Conservation (phyloP, 768 basidiomycete species). For the Tulasnella sp. region DNA sequence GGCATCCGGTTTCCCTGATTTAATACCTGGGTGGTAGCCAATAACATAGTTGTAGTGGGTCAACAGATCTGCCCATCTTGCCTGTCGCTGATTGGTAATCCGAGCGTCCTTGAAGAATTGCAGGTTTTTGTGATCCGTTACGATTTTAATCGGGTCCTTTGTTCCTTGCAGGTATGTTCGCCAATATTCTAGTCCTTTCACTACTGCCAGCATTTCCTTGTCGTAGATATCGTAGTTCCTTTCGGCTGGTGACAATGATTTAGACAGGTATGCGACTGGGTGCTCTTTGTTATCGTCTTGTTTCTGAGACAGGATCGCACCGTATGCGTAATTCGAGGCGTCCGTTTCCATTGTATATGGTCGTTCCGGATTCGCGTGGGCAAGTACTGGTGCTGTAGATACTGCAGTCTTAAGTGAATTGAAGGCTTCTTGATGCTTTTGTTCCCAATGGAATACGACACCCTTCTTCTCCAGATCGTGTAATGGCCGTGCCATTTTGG, state of each 20-base stretch:
- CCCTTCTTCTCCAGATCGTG: conserved; percentile 3
- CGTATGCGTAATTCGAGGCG: conserved; percentile 6
- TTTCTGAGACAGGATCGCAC: not conserved
- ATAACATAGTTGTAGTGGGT: conserved; percentile 40
- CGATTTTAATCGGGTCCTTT: conserved; percentile 29
- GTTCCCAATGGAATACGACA: not conserved
- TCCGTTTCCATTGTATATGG: not conserved
- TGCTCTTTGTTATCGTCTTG: not conserved
- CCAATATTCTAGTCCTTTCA: conserved; percentile 38
- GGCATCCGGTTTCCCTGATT: not conserved
- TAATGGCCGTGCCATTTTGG: not conserved
- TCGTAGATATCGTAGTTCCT: conserved; percentile 35
- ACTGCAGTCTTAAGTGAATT: not conserved
- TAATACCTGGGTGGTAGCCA: conserved; percentile 36
- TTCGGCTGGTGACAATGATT: conserved; percentile 18
- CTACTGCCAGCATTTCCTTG: conserved; percentile 38
- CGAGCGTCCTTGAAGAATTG: not conserved
- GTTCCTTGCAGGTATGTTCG: conserved; percentile 34
- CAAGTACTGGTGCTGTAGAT: not conserved
- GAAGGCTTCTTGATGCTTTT: not conserved
- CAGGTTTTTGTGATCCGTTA: conserved; percentile 32
- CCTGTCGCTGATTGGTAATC: conserved; percentile 45
- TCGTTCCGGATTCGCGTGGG: not conserved
- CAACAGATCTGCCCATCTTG: conserved; percentile 43
- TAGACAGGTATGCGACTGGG: conserved; percentile 24